phyloP scores from a whole-genome alignment of 2,329 filamentous ascomycete genomes.

The Colletotrichum orchidophilum region DNA sequence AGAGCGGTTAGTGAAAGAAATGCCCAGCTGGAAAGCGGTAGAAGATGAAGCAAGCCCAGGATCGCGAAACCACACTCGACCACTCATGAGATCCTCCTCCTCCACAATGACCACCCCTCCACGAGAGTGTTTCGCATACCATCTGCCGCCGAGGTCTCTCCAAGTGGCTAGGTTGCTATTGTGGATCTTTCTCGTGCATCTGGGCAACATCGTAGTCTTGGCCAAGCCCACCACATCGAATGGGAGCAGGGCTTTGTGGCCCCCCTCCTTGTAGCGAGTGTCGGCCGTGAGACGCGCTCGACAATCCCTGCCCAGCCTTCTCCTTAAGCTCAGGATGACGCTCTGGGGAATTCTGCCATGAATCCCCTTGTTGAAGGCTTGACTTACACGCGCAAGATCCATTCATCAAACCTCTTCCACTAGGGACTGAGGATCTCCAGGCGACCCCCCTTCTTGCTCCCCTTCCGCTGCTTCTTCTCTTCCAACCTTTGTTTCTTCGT shows the following conservation, averaged over 20 bases:
- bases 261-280: conserved; percentile 6
- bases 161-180: conserved; percentile 2
- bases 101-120: conserved; percentile 1
- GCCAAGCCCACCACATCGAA: neutral
- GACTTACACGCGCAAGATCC: conserved; percentile 25
- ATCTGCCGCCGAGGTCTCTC: neutral
- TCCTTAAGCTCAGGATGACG: conserved; percentile 5
- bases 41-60: conserved; percentile 13
- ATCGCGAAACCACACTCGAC: conserved; percentile 19
- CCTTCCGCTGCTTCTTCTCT: conserved; percentile 23
- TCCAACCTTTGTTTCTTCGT: conserved; percentile 22
- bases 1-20: neutral
- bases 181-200: conserved; percentile 11
- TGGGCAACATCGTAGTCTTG: neutral
- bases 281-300: conserved; percentile 26
- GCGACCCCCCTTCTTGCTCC: neutral
- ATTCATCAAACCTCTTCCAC: conserved; percentile 15
- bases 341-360: conserved; percentile 1
- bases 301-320: conserved; percentile 23
- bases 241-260: neutral
- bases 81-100: neutral
- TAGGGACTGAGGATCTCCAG: neutral
- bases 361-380: neutral
- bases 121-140: conserved; percentile 15
- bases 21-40: conserved; percentile 14